phyloP scores from a whole-genome alignment of 345 rosid species.

The Syzygium aromaticum region DNA sequence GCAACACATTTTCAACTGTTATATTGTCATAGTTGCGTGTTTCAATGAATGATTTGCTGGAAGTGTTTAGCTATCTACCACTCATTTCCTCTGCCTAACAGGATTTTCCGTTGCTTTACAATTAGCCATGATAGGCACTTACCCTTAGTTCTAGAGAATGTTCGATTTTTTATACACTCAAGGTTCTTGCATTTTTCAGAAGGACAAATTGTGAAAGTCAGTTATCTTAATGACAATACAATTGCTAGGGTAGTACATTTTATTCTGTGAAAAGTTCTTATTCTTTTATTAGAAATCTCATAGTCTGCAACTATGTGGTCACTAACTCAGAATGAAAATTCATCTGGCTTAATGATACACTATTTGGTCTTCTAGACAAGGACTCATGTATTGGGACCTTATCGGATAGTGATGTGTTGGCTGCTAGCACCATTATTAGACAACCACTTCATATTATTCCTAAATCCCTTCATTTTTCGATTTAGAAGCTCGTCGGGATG shows the following conservation, averaged over 20 bases:
- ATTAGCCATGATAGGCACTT: not conserved
- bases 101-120: not conserved
- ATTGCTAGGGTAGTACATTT: not conserved
- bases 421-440: not conserved
- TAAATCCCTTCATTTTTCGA: slow-evolving; percentile 12
- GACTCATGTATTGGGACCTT: not conserved
- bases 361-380: not conserved
- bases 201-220: not conserved
- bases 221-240: too few relatives aligned
- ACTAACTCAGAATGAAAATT: not conserved
- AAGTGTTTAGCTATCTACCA: not conserved
- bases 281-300: not conserved
- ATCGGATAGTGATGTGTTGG: not conserved
- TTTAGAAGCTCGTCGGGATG: slow-evolving; percentile 37
- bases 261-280: not conserved
- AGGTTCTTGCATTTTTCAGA: not conserved
- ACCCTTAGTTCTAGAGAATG: not conserved
- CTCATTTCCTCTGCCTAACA: not conserved
- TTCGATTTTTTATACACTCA: not conserved
- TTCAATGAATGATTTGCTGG: not conserved
- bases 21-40: not conserved
- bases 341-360: not conserved
- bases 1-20: not conserved
- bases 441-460: not conserved
- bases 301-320: not conserved